A percentile compares a stretch with the other conserved stretches of the same genome.
These are phyloP conservation scores for Eucommia ulmoides DNA, from an alignment of 257 asterid genomes.

Conservation along the genomic window DNA sequence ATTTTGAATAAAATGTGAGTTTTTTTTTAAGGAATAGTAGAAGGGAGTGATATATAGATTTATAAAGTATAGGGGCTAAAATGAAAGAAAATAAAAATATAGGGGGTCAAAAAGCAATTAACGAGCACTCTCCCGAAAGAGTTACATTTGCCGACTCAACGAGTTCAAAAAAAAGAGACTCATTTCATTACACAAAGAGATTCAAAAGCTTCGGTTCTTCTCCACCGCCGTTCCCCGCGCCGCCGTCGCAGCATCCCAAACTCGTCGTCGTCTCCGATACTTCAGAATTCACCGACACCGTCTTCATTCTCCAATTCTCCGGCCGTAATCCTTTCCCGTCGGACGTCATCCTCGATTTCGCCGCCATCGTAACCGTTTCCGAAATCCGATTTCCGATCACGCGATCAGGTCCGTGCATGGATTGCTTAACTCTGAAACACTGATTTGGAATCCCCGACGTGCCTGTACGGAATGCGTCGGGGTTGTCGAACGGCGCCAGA, in stretches of 20 bases:
- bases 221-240: constrained; percentile 24
- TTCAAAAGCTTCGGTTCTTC: constrained; percentile 82
- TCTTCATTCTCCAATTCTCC: constrained; percentile 6
- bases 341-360: constrained; percentile 2
- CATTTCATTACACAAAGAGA: constrained; percentile 35
- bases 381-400: constrained; percentile 16
- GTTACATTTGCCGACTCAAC: neutral
- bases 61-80: too few relatives aligned
- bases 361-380: constrained; percentile 29
- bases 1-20: too few relatives aligned
- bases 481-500: constrained; percentile 10
- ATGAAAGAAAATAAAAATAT: too few relatives aligned
- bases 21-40: too few relatives aligned
- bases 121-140: neutral
- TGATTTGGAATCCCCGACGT: constrained; percentile 6
- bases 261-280: constrained; percentile 39
- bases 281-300: constrained; percentile 35
- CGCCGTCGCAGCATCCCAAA: constrained; percentile 23
- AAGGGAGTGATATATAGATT: too few relatives aligned
- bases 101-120: too few relatives aligned
- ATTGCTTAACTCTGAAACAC: constrained; percentile 4
- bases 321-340: neutral
- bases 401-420: constrained; percentile 18
- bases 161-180: neutral
- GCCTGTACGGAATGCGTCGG: constrained; percentile 7